phyloP scores from a whole-genome alignment of 1,284 basidiomycete species.

The Cryptococcus sp. region DNA sequence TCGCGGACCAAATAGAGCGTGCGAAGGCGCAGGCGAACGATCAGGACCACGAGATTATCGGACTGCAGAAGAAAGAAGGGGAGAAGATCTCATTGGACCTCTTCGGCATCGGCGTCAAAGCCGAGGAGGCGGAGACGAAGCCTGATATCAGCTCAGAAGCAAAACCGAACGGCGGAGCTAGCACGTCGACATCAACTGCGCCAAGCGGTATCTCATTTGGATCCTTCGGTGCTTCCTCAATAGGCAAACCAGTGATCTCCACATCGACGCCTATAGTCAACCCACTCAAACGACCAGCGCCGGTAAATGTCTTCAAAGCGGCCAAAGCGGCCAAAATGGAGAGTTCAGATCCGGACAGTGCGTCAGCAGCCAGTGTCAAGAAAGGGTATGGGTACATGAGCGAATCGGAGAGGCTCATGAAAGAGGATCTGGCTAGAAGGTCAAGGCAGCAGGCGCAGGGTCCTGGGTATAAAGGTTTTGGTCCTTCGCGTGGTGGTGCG shows the following conservation, averaged over 20 bases:
- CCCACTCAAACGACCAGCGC: conserved; percentile 54
- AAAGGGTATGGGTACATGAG: conserved; percentile 60
- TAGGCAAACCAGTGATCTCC: conserved; percentile 9
- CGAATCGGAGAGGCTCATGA: conserved; percentile 78
- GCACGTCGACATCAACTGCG: conserved; percentile 5
- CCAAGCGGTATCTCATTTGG: conserved; percentile 20
- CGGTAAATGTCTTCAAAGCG: conserved; percentile 67
- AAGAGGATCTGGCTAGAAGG: conserved; percentile 84
- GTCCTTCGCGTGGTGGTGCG: conserved; percentile 9
- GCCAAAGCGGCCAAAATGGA: conserved; percentile 54
- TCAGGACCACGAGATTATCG: conserved; percentile 52
- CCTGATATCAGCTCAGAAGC: background rate
- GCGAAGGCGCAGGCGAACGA: conserved; percentile 58
- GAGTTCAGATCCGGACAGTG: conserved; percentile 58
- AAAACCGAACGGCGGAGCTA: background rate
- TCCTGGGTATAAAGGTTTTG: conserved; percentile 19
- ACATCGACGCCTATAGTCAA: conserved; percentile 22
- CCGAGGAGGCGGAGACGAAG: conserved; percentile 18
- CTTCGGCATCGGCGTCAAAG: conserved; percentile 35
- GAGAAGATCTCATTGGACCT: conserved; percentile 53
- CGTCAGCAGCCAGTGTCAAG: conserved; percentile 53
- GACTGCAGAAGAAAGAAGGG: conserved; percentile 67
- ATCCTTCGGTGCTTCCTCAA: conserved; percentile 15
- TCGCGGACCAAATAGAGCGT: conserved; percentile 91
- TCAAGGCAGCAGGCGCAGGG: conserved; percentile 11